Percentiles rank a stretch among this genome's conserved stretches.
These are phyloP conservation scores for Penicillium cataractarum DNA, from an alignment of 495 filamentous ascomycete species.

Conservation along the genomic window DNA sequence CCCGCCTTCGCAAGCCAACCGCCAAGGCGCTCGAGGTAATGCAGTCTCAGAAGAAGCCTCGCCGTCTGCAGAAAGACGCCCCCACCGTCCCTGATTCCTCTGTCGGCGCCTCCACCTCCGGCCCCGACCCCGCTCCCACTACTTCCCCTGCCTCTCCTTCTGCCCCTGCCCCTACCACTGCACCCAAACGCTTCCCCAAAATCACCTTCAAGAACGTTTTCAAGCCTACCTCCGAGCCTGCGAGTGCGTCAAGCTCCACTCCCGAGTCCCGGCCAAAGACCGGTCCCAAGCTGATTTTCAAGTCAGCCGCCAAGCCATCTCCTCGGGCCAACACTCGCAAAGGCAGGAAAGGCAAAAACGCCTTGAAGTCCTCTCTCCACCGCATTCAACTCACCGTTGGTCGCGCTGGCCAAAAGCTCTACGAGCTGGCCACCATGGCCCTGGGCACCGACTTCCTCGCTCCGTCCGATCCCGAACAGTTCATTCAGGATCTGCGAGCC, in stretches of 20 bases:
- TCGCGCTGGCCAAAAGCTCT: conserved; percentile 27
- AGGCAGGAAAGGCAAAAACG: conserved; percentile 3
- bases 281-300: background rate
- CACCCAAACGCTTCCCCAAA: background rate
- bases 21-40: conserved; percentile 43
- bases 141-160: background rate
- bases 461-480: conserved; percentile 21
- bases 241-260: background rate
- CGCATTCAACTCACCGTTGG: conserved; percentile 18
- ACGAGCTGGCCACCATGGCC: conserved; percentile 31
- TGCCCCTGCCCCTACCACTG: background rate
- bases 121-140: background rate
- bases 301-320: background rate
- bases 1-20: conserved; percentile 44
- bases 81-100: conserved; percentile 4
- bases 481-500: conserved; percentile 25
- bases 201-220: conserved; percentile 6
- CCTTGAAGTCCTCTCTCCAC: background rate
- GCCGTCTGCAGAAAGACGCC: conserved; percentile 12
- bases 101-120: background rate
- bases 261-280: background rate
- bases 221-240: background rate
- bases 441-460: conserved; percentile 27
- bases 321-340: background rate
- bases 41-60: conserved; percentile 33